phyloP scores from a whole-genome alignment of 2,329 filamentous ascomycete species.

The Colletotrichum sp. region DNA sequence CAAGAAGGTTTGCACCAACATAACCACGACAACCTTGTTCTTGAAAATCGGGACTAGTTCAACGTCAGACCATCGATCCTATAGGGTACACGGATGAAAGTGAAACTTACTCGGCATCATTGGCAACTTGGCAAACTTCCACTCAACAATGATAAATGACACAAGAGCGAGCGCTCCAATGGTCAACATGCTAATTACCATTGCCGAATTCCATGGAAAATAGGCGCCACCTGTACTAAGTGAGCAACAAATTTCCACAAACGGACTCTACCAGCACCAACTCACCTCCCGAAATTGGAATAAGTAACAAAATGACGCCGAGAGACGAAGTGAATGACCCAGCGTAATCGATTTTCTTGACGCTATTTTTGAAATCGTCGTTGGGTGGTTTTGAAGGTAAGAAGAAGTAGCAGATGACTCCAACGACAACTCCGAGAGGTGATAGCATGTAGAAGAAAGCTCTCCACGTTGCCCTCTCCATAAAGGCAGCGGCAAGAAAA shows the following conservation, averaged over 20 bases:
- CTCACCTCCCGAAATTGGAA: constrained; percentile 64
- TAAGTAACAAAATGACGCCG: constrained; percentile 64
- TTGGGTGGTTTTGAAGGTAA: constrained; percentile 57
- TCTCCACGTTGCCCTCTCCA: constrained; percentile 43
- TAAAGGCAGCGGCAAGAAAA: constrained; percentile 46
- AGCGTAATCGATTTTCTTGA: constrained; percentile 63
- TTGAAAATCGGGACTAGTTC: constrained; percentile 55
- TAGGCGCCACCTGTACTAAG: constrained; percentile 26
- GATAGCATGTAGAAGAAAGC: constrained; percentile 53
- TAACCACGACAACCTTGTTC: constrained; percentile 55
- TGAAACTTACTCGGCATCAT: constrained; percentile 27
- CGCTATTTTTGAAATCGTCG: constrained; percentile 49
- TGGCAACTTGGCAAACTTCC: constrained; percentile 29
- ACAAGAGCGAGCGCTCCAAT: constrained; percentile 24
- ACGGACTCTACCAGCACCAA: neutral
- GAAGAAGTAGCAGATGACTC: constrained; percentile 49
- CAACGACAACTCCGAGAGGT: constrained; percentile 52
- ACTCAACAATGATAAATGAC: constrained; percentile 29
- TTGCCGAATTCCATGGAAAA: constrained; percentile 29
- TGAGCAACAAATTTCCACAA: neutral
- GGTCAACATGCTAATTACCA: constrained; percentile 28
- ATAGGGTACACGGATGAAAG: too few relatives aligned
- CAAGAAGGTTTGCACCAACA: constrained; percentile 64
- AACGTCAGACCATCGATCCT: neutral
- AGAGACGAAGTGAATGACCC: constrained; percentile 60